Percentiles rank a stretch among this genome's conserved stretches.
These are phyloP conservation scores for Populus tomentosa DNA, from an alignment of 441 rosid species.

Conservation along the genomic window DNA sequence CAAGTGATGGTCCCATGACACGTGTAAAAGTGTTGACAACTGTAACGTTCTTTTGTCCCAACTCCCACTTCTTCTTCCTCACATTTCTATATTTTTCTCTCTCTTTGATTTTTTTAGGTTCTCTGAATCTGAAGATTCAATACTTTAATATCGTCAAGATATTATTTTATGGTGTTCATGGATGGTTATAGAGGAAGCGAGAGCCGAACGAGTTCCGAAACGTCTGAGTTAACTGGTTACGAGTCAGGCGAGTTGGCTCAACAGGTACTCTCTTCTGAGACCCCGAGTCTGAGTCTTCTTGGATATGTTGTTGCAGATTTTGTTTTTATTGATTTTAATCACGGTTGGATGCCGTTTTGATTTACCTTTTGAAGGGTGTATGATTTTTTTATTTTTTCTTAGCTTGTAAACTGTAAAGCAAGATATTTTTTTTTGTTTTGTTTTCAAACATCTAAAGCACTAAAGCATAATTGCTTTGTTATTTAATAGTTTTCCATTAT, in stretches of 20 bases:
- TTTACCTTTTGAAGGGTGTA: neutral
- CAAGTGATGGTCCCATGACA: slow-evolving; percentile 24
- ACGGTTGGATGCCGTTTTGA: neutral
- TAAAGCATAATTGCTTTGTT: neutral
- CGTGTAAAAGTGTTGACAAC: slow-evolving; percentile 51
- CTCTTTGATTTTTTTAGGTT: neutral
- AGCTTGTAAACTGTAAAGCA: neutral
- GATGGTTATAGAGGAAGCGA: slow-evolving; percentile 21
- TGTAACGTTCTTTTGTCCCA: slow-evolving; percentile 31
- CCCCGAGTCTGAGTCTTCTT: neutral
- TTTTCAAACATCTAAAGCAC: neutral
- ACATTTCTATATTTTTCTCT: neutral
- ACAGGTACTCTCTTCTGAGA: slow-evolving; percentile 3
- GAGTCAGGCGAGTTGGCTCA: slow-evolving; percentile 15
- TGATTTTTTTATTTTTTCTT: neutral
- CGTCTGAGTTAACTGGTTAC: slow-evolving; percentile 14
- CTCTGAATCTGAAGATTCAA: neutral
- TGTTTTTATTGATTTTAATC: neutral
- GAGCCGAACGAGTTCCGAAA: slow-evolving; percentile 15
- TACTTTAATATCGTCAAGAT: neutral
- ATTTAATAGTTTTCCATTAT: neutral
- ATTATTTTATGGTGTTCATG: slow-evolving; percentile 10
- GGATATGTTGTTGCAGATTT: neutral
- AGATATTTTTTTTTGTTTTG: neutral
- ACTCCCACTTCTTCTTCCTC: neutral